Conservation (phyloP, 2,329 filamentous ascomycete species). For the Apiospora pterosperma region DNA sequence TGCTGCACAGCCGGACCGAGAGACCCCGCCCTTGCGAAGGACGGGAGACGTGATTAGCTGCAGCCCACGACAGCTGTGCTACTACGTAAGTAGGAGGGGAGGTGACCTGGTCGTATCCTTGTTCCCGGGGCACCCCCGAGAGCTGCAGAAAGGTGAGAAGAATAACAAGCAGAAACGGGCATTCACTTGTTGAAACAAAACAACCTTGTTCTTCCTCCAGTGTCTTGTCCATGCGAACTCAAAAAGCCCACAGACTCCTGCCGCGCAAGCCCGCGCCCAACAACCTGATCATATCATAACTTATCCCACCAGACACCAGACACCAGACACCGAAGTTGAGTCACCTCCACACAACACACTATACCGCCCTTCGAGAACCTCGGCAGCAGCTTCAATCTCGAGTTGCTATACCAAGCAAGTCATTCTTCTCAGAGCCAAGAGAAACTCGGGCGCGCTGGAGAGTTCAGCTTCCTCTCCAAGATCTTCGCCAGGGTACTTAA, state of each 20-base stretch:
- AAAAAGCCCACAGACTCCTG: background rate
- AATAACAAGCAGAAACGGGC: background rate
- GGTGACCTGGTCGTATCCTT: background rate
- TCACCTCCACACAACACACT: background rate
- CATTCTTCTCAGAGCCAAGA: background rate
- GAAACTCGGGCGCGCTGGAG: background rate
- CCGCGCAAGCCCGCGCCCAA: background rate
- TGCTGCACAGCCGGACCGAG: background rate
- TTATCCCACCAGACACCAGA: background rate
- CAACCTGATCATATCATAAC: background rate
- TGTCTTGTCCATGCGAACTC: background rate
- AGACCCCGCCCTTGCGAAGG: background rate
- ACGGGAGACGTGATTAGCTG: background rate
- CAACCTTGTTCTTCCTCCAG: background rate
- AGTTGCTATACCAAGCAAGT: background rate
- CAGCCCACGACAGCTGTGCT: background rate
- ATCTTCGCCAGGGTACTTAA: background rate
- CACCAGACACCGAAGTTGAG: background rate
- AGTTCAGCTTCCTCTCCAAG: background rate
- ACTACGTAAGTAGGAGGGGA: background rate
- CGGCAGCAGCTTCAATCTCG: background rate
- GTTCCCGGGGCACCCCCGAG: background rate
- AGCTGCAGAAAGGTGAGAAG: background rate
- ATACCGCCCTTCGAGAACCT: background rate
- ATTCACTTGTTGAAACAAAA: background rate